Conservation (phyloP, 208 protist species). For the Naegleria fowleri region DNA sequence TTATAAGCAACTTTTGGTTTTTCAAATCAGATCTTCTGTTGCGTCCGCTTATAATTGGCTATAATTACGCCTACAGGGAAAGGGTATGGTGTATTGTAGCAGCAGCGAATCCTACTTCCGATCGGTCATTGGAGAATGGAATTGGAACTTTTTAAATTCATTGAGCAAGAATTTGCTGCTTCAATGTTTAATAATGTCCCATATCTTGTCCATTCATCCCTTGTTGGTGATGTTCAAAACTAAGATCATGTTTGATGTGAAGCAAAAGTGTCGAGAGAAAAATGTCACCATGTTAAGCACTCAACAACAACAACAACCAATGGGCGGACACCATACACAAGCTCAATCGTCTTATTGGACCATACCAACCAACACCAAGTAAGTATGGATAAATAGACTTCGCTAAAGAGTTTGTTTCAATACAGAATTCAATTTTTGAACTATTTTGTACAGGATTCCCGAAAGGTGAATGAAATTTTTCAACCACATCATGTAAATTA, state of each 20-base stretch:
- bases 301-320: no score
- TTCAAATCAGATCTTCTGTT: no score
- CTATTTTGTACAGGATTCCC: not conserved
- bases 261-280: not conserved
- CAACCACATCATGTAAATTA: not conserved
- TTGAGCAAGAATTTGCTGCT: not conserved
- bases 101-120: not conserved
- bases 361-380: not conserved
- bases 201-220: not conserved
- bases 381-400: not conserved
- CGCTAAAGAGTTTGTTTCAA: not conserved
- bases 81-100: not conserved
- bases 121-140: not conserved
- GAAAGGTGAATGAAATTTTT: not conserved
- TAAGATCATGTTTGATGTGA: slow-evolving; percentile 4
- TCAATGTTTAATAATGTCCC: not conserved
- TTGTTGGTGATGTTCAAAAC: not conserved
- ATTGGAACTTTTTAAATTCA: not conserved
- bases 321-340: no score
- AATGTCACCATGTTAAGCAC: not conserved
- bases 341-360: not conserved
- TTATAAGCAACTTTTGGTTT: no score
- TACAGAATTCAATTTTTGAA: not conserved
- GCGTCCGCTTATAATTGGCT: no score
- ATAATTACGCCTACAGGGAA: no score